Conservation (phyloP, 352 stramenopile genomes). For the Lagenidium sp. region DNA sequence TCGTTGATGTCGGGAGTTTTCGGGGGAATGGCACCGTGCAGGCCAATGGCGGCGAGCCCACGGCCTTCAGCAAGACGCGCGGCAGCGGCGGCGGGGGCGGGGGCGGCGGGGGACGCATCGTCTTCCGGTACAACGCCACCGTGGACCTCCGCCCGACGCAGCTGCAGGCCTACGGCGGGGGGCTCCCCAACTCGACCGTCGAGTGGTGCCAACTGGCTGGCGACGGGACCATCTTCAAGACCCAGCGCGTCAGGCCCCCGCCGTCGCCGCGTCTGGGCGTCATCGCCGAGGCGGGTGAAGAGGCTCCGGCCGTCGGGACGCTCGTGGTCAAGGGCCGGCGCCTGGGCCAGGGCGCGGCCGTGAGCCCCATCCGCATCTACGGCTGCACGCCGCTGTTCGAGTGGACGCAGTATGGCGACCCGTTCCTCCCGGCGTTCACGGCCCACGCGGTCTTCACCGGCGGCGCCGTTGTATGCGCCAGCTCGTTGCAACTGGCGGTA, state of each 20-base stretch:
- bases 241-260: too few relatives aligned
- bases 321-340: slow-evolving; percentile 52
- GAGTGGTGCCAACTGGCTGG: slow-evolving; percentile 74
- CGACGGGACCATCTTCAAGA: slow-evolving; percentile 66
- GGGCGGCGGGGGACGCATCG: slow-evolving; percentile 17
- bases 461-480: slow-evolving; percentile 48
- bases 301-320: slow-evolving; percentile 23
- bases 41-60: slow-evolving; percentile 13
- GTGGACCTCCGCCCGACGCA: slow-evolving; percentile 9
- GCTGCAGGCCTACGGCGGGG: slow-evolving; percentile 16
- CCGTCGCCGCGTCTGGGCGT: too few relatives aligned
- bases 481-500: slow-evolving; percentile 46
- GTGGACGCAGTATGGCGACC: slow-evolving; percentile 25
- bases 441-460: slow-evolving; percentile 60
- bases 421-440: slow-evolving; percentile 47
- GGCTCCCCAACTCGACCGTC: slow-evolving; percentile 13
- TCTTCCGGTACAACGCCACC: slow-evolving; percentile 8
- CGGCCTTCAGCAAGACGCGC: slow-evolving; percentile 2
- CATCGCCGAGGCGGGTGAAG: too few relatives aligned
- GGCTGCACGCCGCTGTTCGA: slow-evolving; percentile 70
- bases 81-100: slow-evolving; percentile 12
- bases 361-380: slow-evolving; percentile 62
- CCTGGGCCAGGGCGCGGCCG: slow-evolving; percentile 33
- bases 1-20: slow-evolving; percentile 4
- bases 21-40: slow-evolving; percentile 6